Conservation (phyloP, 2,329 filamentous ascomycete genomes). For the Epichloe baconii region DNA sequence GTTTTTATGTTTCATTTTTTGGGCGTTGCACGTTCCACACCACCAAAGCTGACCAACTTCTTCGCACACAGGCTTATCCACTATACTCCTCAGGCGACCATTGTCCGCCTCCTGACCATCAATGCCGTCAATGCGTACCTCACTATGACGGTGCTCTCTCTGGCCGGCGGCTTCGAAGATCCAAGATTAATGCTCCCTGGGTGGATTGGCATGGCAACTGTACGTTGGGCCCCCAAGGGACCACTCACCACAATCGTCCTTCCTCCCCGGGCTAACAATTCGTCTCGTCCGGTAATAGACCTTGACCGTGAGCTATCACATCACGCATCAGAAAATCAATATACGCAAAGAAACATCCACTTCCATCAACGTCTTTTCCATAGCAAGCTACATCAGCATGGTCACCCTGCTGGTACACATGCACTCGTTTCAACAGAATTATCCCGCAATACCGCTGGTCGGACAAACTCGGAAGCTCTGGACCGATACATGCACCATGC, state of each 20-base stretch:
- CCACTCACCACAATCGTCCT: too few species aligned
- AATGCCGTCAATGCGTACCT: slow-evolving; percentile 64
- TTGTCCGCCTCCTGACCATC: slow-evolving; percentile 65
- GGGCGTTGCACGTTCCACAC: not conserved
- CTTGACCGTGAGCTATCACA: slow-evolving; percentile 61
- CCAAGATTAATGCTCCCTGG: slow-evolving; percentile 59
- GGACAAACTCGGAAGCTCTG: slow-evolving; percentile 23
- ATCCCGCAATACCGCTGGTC: slow-evolving; percentile 46
- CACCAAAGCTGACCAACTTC: not conserved
- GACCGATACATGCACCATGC: slow-evolving; percentile 20
- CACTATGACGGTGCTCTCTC: slow-evolving; percentile 57
- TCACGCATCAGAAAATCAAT: slow-evolving; percentile 65
- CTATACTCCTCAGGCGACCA: slow-evolving; percentile 69
- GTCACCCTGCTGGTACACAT: slow-evolving; percentile 53
- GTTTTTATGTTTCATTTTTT: not conserved
- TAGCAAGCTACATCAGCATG: slow-evolving; percentile 67
- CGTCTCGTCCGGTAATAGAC: slow-evolving; percentile 32
- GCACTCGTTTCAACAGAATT: slow-evolving; percentile 47
- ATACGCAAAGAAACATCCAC: slow-evolving; percentile 69
- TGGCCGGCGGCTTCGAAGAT: slow-evolving; percentile 58
- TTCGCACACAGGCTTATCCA: slow-evolving; percentile 55
- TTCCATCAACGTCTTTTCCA: slow-evolving; percentile 64
- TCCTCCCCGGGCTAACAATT: not conserved
- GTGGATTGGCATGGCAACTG: slow-evolving; percentile 67
- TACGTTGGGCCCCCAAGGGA: slow-evolving; percentile 22